Base-by-base conservation (phyloP, 2,329 filamentous ascomycete genomes). In the Samsoniella hepiali region DNA sequence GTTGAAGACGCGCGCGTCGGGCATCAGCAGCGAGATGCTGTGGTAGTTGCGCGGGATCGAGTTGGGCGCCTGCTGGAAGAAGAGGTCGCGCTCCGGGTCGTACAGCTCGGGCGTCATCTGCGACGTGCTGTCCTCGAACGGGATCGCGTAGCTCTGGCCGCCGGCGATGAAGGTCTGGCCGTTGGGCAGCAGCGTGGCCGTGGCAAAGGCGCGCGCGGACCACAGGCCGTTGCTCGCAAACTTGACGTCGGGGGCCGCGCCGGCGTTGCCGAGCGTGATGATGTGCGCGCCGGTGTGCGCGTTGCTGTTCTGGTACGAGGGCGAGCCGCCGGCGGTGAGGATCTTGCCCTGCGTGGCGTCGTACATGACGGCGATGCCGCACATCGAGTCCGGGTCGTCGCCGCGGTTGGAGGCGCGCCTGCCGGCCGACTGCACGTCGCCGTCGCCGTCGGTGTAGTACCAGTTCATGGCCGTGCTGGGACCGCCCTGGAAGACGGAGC, bases 331-430 rank as follows among this genome's bases (percentile, higher is more conserved):
- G 15, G 78, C 72, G 0, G 81, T 79, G 2, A 86, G 73, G 38
- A 86, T 85, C 70, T 85, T 84, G 38, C 84, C 84, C 1, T 78
- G 77, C 62, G 84, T 79, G 34, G 83, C 82, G 67, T 87, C 84
- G 66, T 81, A 87, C 83, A 87, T 86, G 65, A 83, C 77, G 5
- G 79, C 79, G 55, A 79, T 80, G 13, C 83, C 85, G 63, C 77
- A 80, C 84, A 87, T 87, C 3, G 82, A 78, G 11, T 76, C 70
- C 36, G 79, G 78, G 8, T 75, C 74, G 29, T 71, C 74, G 5
- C 82, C 67, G 0, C 67, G 63, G 74, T 3, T 53, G 27, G 63
- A 58, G 7, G 50, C 53, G 11, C 63, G 58, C 22, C 65, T 72
- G 0, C 83, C 83, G 1, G 82, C 83, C 10, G 69, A 65, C 3